Conservation (phyloP, 2,329 filamentous ascomycete species). For the Dactylellina parvicollis region DNA sequence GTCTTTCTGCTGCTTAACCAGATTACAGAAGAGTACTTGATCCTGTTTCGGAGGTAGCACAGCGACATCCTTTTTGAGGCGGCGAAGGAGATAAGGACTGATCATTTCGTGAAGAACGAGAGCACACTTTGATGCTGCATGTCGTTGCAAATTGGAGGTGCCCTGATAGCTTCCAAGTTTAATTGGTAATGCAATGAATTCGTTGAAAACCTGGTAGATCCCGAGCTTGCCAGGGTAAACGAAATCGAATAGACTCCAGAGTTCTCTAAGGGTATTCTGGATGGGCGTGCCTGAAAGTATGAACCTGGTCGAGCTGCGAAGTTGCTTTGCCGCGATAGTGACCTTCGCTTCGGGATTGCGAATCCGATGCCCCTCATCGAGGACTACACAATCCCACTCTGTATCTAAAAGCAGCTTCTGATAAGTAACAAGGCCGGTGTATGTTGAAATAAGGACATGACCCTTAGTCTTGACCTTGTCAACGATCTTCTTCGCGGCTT, state of each 20-base stretch:
- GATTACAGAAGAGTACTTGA: constrained; percentile 93
- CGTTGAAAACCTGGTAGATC: constrained; percentile 87
- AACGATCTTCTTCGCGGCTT: constrained; percentile 80
- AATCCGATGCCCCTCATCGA: constrained; percentile 98
- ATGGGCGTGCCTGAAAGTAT: constrained; percentile 97
- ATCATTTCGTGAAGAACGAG: constrained; percentile 94
- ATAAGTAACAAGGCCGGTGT: constrained; percentile 94
- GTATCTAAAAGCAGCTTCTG: constrained; percentile 81
- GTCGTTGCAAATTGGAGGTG: constrained; percentile 89
- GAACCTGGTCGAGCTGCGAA: constrained; percentile 84
- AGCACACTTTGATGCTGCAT: constrained; percentile 93
- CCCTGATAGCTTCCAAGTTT: constrained; percentile 93
- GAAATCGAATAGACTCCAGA: constrained; percentile 98
- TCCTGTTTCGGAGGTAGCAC: constrained; percentile 95
- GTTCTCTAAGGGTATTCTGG: constrained; percentile 93
- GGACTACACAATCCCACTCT: constrained; percentile 90
- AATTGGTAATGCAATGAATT: constrained; percentile 93
- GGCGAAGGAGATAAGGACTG: constrained; percentile 88
- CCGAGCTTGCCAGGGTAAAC: constrained; percentile 96
- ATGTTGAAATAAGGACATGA: constrained; percentile 94
- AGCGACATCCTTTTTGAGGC: constrained; percentile 92
- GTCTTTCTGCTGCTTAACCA: constrained; percentile 80
- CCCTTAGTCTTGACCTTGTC: constrained; percentile 72
- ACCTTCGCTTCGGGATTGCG: constrained; percentile 95
- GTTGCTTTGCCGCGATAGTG: constrained; percentile 92